Base-by-base conservation (phyloP, 148 eudicot genomes). In the Diospyros lotus region DNA sequence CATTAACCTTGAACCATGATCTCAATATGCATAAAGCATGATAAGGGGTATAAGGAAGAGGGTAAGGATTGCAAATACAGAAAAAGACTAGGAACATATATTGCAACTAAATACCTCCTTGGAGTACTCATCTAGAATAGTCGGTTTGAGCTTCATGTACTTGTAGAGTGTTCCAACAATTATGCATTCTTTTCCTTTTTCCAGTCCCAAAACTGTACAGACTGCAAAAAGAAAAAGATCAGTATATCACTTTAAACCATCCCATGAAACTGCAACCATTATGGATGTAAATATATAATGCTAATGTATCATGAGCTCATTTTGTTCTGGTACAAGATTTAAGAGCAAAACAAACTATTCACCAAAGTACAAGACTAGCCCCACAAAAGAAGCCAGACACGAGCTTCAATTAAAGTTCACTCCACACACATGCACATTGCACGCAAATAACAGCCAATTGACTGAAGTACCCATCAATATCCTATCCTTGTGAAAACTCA, bases 101-200 rank as follows among this genome's bases (percentile, higher is more conserved):
- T 58, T 18, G 46, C 17, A 64, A 64, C 12, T 6, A 56, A 39
- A 40, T 87, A 95, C 96, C 96, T 92, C 94, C 84, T 95, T 95
- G 13, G 98, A 85, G 78, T 92, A 92, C 82, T 95, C 98, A 68
- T 90, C 94, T 69, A 95, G 97, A 79, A 95, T 82, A 53, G 83
- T 78, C 65, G 98, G 96, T 80, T 95, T 95, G 72, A 95, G 97
- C 75, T 89, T 95, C 98, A 95, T 92, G 80, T 90, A 90, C 82
- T 95, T 95, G 86, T 92, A 95, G 46, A 95, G 87, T 45, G 98
- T 95, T 76, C 98, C 98, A 79, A 95, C 96, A 73, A 92, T 76
- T 45, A 95, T 77, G 80, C 98, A 95, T 74, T 90, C 90, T 66
- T 89, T 92, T 74, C 87, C 91, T 75, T 86, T 82, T 85, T 95